A percentile compares a stretch with the other conserved stretches of the same genome.
These are phyloP conservation scores for Aspergillus candidus DNA, from an alignment of 2,329 filamentous ascomycete species.

Conservation along the genomic window DNA sequence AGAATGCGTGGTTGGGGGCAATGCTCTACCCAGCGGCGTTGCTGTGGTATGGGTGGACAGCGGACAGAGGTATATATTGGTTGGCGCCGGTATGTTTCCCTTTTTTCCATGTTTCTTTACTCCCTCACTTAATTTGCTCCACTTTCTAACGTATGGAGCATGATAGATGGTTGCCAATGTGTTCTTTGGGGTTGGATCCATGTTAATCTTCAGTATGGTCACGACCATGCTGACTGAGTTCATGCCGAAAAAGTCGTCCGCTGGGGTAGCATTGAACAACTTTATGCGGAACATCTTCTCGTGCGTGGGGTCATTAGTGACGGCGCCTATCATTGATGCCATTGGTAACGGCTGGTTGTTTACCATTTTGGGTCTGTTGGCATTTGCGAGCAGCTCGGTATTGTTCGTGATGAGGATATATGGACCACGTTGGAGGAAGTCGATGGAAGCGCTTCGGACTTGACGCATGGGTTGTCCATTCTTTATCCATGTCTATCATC, in stretches of 20 bases:
- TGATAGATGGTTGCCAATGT: slow-evolving; percentile 56
- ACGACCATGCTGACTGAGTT: slow-evolving; percentile 86
- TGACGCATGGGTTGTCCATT: slow-evolving; percentile 4
- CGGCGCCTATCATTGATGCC: slow-evolving; percentile 62
- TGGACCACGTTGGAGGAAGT: slow-evolving; percentile 57
- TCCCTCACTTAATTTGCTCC: neutral
- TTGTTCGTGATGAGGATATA: slow-evolving; percentile 58
- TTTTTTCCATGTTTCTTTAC: neutral
- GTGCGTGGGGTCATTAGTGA: slow-evolving; percentile 63
- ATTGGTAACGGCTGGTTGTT: slow-evolving; percentile 74
- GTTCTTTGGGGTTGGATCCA: slow-evolving; percentile 68
- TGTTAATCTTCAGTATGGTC: slow-evolving; percentile 68
- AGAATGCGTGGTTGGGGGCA: slow-evolving; percentile 73
- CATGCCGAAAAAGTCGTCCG: slow-evolving; percentile 63
- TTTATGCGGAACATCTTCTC: slow-evolving; percentile 73
- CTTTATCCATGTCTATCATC: neutral
- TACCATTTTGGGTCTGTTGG: slow-evolving; percentile 53
- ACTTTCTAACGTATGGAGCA: slow-evolving; percentile 1
- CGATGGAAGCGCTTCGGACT: slow-evolving; percentile 48
- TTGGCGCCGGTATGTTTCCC: slow-evolving; percentile 44
- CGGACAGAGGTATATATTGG: slow-evolving; percentile 58
- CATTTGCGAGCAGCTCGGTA: slow-evolving; percentile 52
- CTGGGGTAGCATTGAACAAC: slow-evolving; percentile 74
- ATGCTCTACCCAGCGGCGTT: slow-evolving; percentile 64
- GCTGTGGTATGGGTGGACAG: slow-evolving; percentile 72